Evolutionary conservation across 1,284 basidiomycete species (phyloP).

Genomic region (Puccinia polysora): DNA sequence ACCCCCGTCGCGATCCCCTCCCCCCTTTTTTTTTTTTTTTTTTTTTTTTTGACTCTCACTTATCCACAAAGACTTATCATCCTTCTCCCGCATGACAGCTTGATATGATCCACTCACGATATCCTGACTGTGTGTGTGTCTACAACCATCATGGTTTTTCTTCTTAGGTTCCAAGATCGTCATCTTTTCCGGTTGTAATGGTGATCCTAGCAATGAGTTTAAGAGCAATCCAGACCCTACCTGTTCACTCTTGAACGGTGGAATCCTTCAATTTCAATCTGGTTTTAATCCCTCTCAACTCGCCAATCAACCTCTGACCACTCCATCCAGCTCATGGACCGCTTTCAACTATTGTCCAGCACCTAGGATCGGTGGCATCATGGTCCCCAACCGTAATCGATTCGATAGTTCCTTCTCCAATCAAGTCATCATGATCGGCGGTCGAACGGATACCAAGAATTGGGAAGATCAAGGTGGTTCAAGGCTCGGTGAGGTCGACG

Average conservation of each 20-base stretch:
- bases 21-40: too few species aligned
- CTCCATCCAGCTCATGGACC: slow-evolving; percentile 54
- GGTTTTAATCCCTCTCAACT: slow-evolving; percentile 2
- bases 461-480: slow-evolving; percentile 66
- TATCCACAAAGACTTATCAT: too few species aligned
- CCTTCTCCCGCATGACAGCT: too few species aligned
- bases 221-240: not conserved
- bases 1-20: too few species aligned
- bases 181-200: slow-evolving; percentile 34
- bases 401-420: slow-evolving; percentile 60
- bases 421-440: slow-evolving; percentile 66
- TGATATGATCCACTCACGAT: too few species aligned
- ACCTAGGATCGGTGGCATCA: slow-evolving; percentile 62
- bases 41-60: too few species aligned
- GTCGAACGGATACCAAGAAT: slow-evolving; percentile 61
- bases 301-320: slow-evolving; percentile 54
- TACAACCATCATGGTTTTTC: too few species aligned
- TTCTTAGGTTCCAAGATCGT: slow-evolving; percentile 32
- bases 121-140: too few species aligned
- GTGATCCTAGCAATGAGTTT: slow-evolving; percentile 30
- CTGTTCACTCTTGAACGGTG: slow-evolving; percentile 21
- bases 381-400: slow-evolving; percentile 62
- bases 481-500: slow-evolving; percentile 64
- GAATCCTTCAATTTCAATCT: slow-evolving; percentile 15
- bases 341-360: slow-evolving; percentile 60